These are phyloP conservation scores for Penicillium waksmanii DNA, from an alignment of 495 filamentous ascomycete species.

Conservation along the genomic window DNA sequence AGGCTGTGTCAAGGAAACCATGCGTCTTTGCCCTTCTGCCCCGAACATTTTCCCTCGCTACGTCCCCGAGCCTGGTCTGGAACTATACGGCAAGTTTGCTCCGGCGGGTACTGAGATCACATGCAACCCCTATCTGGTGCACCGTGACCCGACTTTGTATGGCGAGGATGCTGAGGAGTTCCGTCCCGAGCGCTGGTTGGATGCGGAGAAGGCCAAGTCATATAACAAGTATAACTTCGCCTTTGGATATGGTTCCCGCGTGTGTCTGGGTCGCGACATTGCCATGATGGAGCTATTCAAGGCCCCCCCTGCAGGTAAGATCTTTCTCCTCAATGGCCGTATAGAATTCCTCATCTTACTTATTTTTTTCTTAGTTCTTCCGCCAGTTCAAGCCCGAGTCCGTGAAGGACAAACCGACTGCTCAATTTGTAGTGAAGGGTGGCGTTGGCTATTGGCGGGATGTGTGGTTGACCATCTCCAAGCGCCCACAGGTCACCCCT, in stretches of 20 bases:
- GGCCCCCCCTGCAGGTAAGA: slow-evolving; percentile 50
- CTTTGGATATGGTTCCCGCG: slow-evolving; percentile 58
- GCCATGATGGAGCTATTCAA: slow-evolving; percentile 63
- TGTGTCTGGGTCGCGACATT: slow-evolving; percentile 58
- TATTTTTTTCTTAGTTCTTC: slow-evolving; percentile 36
- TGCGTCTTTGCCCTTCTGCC: slow-evolving; percentile 57
- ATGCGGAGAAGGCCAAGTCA: slow-evolving; percentile 43
- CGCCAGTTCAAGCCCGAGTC: slow-evolving; percentile 38
- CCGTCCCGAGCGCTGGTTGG: slow-evolving; percentile 47
- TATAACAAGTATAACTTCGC: slow-evolving; percentile 56
- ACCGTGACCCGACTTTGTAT: slow-evolving; percentile 54
- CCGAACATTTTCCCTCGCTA: slow-evolving; percentile 52
- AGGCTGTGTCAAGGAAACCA: slow-evolving; percentile 54
- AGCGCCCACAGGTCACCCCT: slow-evolving; percentile 25
- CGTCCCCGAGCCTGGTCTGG: slow-evolving; percentile 54
- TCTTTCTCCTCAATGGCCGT: not conserved
- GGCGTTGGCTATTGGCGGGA: slow-evolving; percentile 53
- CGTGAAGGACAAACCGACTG: slow-evolving; percentile 36
- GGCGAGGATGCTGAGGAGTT: slow-evolving; percentile 49
- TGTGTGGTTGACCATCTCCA: slow-evolving; percentile 49
- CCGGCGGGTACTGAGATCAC: slow-evolving; percentile 63
- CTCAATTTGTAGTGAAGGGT: slow-evolving; percentile 49
- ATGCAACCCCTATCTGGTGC: slow-evolving; percentile 56
- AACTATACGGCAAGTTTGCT: slow-evolving; percentile 54
- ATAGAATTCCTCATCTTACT: slow-evolving; percentile 11